Evolutionary conservation across 1,139 yeast genomes (phyloP).

Genomic region (Zygosaccharomyces sapae): DNA sequence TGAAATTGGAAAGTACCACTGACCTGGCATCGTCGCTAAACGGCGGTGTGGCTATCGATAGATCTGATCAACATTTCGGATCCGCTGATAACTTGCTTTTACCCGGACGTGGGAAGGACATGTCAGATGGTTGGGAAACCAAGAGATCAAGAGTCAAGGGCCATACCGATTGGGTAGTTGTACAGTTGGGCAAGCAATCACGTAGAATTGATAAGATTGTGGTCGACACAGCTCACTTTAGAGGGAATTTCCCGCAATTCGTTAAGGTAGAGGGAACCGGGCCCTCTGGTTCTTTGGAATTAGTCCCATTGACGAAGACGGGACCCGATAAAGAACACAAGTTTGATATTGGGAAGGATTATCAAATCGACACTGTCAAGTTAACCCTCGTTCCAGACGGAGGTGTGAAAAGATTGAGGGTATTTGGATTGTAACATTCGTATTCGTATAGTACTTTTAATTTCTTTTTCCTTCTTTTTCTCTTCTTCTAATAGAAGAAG

Average conservation of each 20-base stretch:
- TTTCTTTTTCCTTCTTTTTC: no score
- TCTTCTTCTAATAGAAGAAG: not conserved
- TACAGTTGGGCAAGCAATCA: slow-evolving; percentile 67
- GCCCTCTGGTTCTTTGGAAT: slow-evolving; percentile 37
- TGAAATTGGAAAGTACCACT: slow-evolving; percentile 27
- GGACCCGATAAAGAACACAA: slow-evolving; percentile 76
- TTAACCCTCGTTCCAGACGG: slow-evolving; percentile 91
- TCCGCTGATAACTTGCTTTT: slow-evolving; percentile 80
- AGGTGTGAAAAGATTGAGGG: slow-evolving; percentile 85
- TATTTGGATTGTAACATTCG: slow-evolving; percentile 49
- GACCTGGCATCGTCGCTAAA: slow-evolving; percentile 79
- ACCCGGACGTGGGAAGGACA: slow-evolving; percentile 91
- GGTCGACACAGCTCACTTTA: slow-evolving; percentile 86
- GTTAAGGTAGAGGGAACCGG: slow-evolving; percentile 57
- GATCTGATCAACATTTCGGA: slow-evolving; percentile 91
- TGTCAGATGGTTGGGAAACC: slow-evolving; percentile 99
- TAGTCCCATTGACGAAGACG: slow-evolving; percentile 70
- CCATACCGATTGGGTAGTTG: slow-evolving; percentile 86
- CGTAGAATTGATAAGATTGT: slow-evolving; percentile 51
- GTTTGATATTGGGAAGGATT: slow-evolving; percentile 37
- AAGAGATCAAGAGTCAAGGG: slow-evolving; percentile 76
- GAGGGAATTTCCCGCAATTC: slow-evolving; percentile 89
- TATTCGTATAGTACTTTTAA: not conserved
- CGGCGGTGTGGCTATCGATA: slow-evolving; percentile 82
- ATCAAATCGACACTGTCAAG: slow-evolving; percentile 58